These are phyloP conservation scores for Lactarius tabidus DNA, from an alignment of 768 basidiomycete species.

Conservation along the genomic window DNA sequence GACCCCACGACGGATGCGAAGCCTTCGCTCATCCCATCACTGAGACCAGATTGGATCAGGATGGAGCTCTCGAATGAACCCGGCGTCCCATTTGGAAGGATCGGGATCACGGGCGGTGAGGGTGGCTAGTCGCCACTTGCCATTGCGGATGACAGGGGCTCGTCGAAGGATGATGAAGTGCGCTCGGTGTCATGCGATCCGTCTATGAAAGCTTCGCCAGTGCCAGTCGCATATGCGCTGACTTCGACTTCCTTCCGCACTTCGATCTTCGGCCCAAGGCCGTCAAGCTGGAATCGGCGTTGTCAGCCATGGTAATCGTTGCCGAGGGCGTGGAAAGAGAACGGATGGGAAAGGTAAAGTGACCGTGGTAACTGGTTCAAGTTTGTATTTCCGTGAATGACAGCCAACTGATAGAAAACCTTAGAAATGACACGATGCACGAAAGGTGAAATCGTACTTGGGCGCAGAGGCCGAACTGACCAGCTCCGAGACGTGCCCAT, in stretches of 20 bases:
- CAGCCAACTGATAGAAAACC: constrained; percentile 48
- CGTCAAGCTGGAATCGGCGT: constrained; percentile 56
- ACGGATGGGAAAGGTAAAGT: constrained; percentile 82
- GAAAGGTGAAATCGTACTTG: constrained; percentile 14
- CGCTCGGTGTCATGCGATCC: constrained; percentile 45
- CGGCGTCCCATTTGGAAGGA: constrained; percentile 69
- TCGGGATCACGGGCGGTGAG: constrained; percentile 55
- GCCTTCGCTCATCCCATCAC: constrained; percentile 56
- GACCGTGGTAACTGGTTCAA: constrained; percentile 68
- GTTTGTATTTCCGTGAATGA: constrained; percentile 81
- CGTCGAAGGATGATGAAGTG: constrained; percentile 64
- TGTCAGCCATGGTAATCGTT: constrained; percentile 77
- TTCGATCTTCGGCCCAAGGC: constrained; percentile 55
- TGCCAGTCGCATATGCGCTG: constrained; percentile 43
- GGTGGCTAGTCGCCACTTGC: constrained; percentile 49
- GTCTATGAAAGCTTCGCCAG: constrained; percentile 50
- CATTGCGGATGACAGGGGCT: constrained; percentile 73
- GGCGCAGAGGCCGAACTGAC: constrained; percentile 4
- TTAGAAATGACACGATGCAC: neutral
- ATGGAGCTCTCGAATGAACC: constrained; percentile 45
- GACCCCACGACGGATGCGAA: constrained; percentile 57
- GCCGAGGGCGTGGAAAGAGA: constrained; percentile 71
- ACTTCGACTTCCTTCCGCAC: constrained; percentile 72
- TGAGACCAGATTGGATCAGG: constrained; percentile 51
- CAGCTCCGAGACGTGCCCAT: constrained; percentile 2